Evolutionary conservation across 805 yeast genomes (phyloP).

Genomic region (Ogataea polymorpha): DNA sequence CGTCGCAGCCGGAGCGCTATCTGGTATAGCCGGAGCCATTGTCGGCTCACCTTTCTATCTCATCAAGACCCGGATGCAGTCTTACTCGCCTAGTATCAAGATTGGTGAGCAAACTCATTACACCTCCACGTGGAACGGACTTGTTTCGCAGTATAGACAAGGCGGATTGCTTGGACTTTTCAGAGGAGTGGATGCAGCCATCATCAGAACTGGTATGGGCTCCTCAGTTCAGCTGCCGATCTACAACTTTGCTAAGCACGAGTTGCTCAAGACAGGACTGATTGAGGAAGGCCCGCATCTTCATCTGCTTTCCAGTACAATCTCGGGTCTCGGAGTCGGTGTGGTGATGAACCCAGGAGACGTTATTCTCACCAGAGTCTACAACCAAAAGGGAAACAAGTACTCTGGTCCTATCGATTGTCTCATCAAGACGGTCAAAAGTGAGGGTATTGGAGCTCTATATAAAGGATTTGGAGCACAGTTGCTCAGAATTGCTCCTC

Average conservation of each 20-base stretch:
- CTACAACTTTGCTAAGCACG: conserved; percentile 72
- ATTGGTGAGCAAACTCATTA: conserved; percentile 95
- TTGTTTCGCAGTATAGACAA: conserved; percentile 52
- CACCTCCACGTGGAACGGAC: conserved; percentile 63
- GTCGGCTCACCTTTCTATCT: conserved; percentile 89
- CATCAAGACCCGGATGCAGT: conserved; percentile 95
- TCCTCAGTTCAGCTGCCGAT: conserved; percentile 94
- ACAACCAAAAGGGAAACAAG: conserved; percentile 86
- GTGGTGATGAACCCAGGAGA: conserved; percentile 98
- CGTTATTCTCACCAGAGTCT: conserved; percentile 89
- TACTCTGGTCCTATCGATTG: conserved; percentile 90
- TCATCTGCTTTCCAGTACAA: conserved; percentile 70
- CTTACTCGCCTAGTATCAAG: conserved; percentile 62
- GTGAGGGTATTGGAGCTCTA: conserved; percentile 84
- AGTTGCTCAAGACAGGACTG: conserved; percentile 50
- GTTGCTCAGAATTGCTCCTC: conserved; percentile 89
- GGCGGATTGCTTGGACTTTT: conserved; percentile 81
- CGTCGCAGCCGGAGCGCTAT: conserved; percentile 72
- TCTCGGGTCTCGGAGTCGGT: conserved; percentile 89
- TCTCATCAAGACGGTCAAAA: conserved; percentile 70
- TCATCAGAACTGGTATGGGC: conserved; percentile 91
- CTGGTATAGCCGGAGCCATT: conserved; percentile 88
- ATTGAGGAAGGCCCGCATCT: conserved; percentile 62
- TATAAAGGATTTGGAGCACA: conserved; percentile 97
- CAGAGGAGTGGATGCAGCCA: conserved; percentile 93